These are phyloP conservation scores for Stylosanthes scabra DNA, from an alignment of 331 rosid species.

Conservation along the genomic window DNA sequence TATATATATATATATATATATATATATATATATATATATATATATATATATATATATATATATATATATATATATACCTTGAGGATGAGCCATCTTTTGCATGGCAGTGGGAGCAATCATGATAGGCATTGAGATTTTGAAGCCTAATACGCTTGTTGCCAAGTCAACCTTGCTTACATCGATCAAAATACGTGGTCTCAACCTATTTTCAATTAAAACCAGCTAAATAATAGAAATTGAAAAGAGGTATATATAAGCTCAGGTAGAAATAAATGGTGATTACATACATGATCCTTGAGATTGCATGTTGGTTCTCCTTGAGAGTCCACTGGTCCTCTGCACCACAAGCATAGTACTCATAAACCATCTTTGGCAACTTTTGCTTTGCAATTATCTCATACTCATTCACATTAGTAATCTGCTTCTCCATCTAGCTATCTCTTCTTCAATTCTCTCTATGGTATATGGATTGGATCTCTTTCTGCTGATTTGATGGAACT, in stretches of 20 bases:
- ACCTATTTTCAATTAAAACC: constrained; percentile 53
- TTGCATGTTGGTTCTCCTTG: constrained; percentile 73
- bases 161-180: too few relatives aligned
- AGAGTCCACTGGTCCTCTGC: constrained; percentile 98
- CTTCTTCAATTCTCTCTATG: too few relatives aligned
- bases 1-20: too few relatives aligned
- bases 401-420: constrained; percentile 82
- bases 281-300: constrained; percentile 91
- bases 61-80: too few relatives aligned
- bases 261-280: constrained; percentile 11
- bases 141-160: too few relatives aligned
- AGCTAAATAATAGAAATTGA: neutral
- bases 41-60: too few relatives aligned
- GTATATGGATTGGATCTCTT: too few relatives aligned
- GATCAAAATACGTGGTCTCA: constrained; percentile 82
- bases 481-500: too few relatives aligned
- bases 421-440: constrained; percentile 51
- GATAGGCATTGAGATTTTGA: too few relatives aligned
- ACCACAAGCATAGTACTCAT: constrained; percentile 90
- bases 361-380: constrained; percentile 90
- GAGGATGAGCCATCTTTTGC: too few relatives aligned
- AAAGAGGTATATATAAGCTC: neutral
- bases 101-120: too few relatives aligned
- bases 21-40: too few relatives aligned
- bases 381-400: constrained; percentile 82